phyloP scores from a whole-genome alignment of 257 asterid species.

The Gentiana dahurica region DNA sequence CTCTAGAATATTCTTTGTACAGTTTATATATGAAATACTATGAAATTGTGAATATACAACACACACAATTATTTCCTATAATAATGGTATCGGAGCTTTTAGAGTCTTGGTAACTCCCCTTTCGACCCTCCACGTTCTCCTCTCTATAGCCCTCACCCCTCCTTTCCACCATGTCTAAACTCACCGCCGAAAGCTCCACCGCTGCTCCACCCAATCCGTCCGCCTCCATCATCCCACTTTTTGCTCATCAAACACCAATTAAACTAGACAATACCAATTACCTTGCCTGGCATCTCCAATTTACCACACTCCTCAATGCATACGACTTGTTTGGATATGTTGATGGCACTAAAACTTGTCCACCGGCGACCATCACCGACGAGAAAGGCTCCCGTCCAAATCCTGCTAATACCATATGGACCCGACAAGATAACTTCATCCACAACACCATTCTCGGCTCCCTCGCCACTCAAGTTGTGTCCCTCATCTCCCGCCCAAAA shows the following conservation, averaged over 20 bases:
- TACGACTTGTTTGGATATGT: neutral
- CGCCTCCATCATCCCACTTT: too few species aligned
- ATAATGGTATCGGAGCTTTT: too few species aligned
- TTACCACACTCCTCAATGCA: constrained; percentile 1
- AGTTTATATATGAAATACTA: too few species aligned
- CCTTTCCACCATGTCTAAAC: too few species aligned
- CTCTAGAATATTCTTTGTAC: too few species aligned
- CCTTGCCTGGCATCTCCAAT: constrained; percentile 1
- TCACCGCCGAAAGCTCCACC: too few species aligned
- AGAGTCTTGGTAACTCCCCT: too few species aligned
- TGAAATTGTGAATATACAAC: too few species aligned
- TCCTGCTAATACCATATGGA: neutral
- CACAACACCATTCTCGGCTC: neutral
- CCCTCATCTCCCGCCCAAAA: neutral
- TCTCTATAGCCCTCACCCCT: too few species aligned
- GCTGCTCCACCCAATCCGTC: too few species aligned
- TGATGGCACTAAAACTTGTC: neutral
- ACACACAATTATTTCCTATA: too few species aligned
- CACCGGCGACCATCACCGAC: neutral
- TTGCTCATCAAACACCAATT: neutral
- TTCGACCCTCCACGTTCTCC: too few species aligned
- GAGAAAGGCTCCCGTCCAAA: neutral
- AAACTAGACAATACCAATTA: constrained; percentile 8
- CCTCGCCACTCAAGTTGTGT: neutral
- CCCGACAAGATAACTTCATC: neutral